Evolutionary conservation across 2,329 filamentous ascomycete genomes (phyloP), one percentile per base, ranked within the genome.

Genomic region (Arthrobotrys iridis): DNA sequence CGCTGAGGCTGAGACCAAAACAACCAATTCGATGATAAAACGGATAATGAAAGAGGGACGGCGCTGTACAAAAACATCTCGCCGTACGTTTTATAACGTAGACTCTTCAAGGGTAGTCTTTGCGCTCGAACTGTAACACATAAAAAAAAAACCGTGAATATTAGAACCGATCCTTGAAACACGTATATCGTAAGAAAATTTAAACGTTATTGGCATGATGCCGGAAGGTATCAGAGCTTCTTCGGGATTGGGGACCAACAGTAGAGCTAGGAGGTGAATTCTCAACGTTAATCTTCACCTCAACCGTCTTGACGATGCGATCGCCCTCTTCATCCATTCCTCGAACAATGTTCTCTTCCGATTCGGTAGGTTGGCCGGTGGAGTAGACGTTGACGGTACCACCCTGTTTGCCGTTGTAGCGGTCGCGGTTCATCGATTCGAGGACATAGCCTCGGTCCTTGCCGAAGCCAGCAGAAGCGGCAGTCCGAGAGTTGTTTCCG

Each of bases 231-330:
- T 63, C 71, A 75, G 71, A 75, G 48, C 71, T 75, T 75, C 63
- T 68, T 67, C 63, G 63, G 63, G 71, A 75, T 48, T 68, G 63
- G 71, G 71, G 57, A 75, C 71, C 71, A 75, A 75, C 71, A 75
- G 71, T 75, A 68, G 71, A 75, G 58, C 64, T 50, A 35, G 71
- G 71, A 50, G 71, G 71, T 40, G 71, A 75, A 26, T 75, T 75
- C 22, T 77, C 58, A 59, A 79, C 65, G 45, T 79, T 78, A 33
- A 79, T 76, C 46, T 75, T 79, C 43, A 79, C 78, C 62, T 79
- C 78, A 18, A 78, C 78, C 6, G 78, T 78, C 28, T 75, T 79
- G 28, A 76, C 50, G 40, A 79, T 79, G 35, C 74, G 76, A 50
- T 75, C 71, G 24, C 71, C 71, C 6, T 75, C 71, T 20, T 62